Evolutionary conservation across 2,329 filamentous ascomycete species (phyloP), one percentile per base, ranked within the genome.

Genomic region (Thelonectria rubi): DNA sequence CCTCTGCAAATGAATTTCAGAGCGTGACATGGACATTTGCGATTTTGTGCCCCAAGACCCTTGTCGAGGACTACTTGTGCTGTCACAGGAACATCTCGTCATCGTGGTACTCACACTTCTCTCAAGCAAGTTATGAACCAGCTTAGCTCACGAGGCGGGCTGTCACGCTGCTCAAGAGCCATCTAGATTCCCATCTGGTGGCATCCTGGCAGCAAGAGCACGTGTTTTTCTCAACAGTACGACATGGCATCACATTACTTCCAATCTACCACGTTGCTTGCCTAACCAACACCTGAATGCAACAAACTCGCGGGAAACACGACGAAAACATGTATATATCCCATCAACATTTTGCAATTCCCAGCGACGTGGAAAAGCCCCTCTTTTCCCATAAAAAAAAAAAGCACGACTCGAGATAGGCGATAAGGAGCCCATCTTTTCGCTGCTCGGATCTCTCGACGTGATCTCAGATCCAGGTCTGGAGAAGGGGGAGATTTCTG

Each of bases 371-470:
- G 34, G 21, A n/a, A 15, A n/a, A 42, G 64, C 47, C 62, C 58
- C 55, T 56, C 56, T 49, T 54, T 55, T 49, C 43, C 40, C 40
- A 12, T 12, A 9, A 7, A 7, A 21, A 24, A 46, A 46, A 21
- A 43, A 46, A 20, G 21, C 3, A 20, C 7, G 43, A 40, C 39
- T 42, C 15, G 18, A 68, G 64, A 68, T 65, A 49, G 42, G 52
- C 57, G 64, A 65, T 59, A 62, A 47, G 39, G 21, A n/a, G 9
- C 54, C 32, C 62, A 60, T 48, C 51, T 34, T 43, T 42, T 15
- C 48, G 18, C 54, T 62, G 52, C 30, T 57, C 30, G 60, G 18
- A 66, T 60, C 55, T 62, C 18, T 56, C 42, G 52, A n/a, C 21
- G 24, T 53, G 37, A 69, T 62, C 51, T 58, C 11, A 58, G 37